Evolutionary conservation across 2,329 filamentous ascomycete species (phyloP), one percentile per base, ranked within the genome.

Genomic region (Didymella glomerata): DNA sequence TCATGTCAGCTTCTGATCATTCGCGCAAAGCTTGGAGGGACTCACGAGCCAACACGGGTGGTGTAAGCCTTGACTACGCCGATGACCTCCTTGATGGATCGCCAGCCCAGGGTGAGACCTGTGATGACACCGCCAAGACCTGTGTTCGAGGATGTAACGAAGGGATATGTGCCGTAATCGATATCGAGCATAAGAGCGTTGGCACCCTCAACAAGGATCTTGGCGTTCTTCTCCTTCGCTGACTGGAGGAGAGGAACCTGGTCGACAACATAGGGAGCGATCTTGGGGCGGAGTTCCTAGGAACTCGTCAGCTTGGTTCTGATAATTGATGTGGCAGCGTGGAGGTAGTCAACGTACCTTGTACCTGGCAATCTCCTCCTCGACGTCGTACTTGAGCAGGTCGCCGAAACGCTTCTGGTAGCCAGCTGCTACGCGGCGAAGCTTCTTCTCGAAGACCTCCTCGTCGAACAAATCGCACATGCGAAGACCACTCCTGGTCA

Each of bases 21-120:
- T 41, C 14, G 8, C n/a, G 47, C 16, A 27, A 3, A 24, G n/a
- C 27, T 10, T 14, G n/a, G 6, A 25, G 13, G 45, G 13, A 57
- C 73, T 66, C 61, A 76, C 70, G 72, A 75, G 63, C 76, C 76
- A 38, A 88, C 85, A 61, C 85, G 81, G 28, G 88, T 90, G 40
- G 88, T 89, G 74, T 89, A 89, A 28, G 86, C 87, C 74, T 90
- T 89, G 5, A 88, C 85, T 11, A 90, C 87, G 53, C 88, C 88
- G 64, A 90, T 84, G 45, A 86, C 82, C 61, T 88, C 83, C 52
- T 81, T 83, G 61, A 90, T 81, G 62, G 86, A 86, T 63, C 80
- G 83, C 61, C 85, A 87, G 70, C 86, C 85, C 44, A 90, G 76
- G 34, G 83, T 83, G 13, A 90, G 79, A 51, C 88, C 88, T 38